phyloP scores from a whole-genome alignment of 345 rosid genomes.

The Aegle marmelos region DNA sequence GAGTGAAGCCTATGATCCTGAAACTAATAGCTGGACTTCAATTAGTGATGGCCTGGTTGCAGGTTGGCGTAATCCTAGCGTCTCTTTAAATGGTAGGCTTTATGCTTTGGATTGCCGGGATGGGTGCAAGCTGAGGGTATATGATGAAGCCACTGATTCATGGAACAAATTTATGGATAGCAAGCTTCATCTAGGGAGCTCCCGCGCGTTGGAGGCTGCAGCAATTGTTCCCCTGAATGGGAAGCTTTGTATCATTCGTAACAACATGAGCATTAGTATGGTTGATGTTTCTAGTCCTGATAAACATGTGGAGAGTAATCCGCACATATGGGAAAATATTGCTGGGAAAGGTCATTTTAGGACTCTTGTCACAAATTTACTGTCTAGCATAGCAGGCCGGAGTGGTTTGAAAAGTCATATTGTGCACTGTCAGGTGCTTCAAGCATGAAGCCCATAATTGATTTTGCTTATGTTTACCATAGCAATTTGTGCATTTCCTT shows the following conservation, averaged over 20 bases:
- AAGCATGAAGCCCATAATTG: conserved; percentile 54
- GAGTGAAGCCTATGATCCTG: conserved; percentile 90
- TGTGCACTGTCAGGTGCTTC: conserved; percentile 94
- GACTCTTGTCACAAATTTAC: conserved; percentile 70
- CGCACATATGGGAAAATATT: conserved; percentile 85
- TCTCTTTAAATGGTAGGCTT: conserved; percentile 66
- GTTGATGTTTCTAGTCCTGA: conserved; percentile 84
- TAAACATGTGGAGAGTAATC: conserved; percentile 55
- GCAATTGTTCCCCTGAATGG: conserved; percentile 81
- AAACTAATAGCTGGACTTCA: conserved; percentile 65
- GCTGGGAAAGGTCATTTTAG: conserved; percentile 76
- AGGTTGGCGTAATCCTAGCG: conserved; percentile 93
- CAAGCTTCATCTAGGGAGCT: conserved; percentile 82
- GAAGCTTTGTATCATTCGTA: conserved; percentile 86
- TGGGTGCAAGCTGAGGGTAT: conserved; percentile 85
- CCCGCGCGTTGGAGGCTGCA: conserved; percentile 85
- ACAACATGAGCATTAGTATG: conserved; percentile 93
- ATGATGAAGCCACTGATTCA: conserved; percentile 64
- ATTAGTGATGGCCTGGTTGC: conserved; percentile 80
- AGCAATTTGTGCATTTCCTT: conserved; percentile 15
- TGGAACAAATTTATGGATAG: conserved; percentile 91
- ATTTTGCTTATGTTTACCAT: conserved; percentile 14
- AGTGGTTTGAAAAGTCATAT: conserved; percentile 80
- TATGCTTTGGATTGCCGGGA: conserved; percentile 89
- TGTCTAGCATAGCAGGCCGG: conserved; percentile 96